Evolutionary conservation across 768 basidiomycete genomes (phyloP), one percentile per base, ranked within the genome.

Genomic region (Suillus tomentosus): DNA sequence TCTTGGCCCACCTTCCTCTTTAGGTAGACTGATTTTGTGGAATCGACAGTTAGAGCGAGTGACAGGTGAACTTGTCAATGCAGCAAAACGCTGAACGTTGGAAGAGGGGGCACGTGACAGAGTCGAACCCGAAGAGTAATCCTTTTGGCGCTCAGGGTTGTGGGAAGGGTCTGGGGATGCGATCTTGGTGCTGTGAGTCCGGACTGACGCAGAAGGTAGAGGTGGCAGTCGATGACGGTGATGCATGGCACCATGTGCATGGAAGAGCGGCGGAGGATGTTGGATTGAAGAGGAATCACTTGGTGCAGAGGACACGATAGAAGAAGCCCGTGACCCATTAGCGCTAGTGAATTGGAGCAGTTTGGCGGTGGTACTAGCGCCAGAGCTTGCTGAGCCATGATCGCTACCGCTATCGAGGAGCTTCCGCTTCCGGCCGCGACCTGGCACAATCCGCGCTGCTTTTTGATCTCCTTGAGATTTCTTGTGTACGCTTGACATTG

Each of bases 1-100:
- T 8, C 85, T 83, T 39, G 79, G 80, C 5, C 82, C 81, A 37
- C 79, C 78, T 61, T 86, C 85, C 62, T 83, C 82, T 45, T 76
- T 77, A 1, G 87, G 87, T 24, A 91, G 71, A 66, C 86, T 87
- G 69, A 91, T 87, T 64, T 82, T 85, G 70, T 87, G 88, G 72
- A 86, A 91, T 47, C 86, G 85, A 67, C 89, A 91, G 61, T 89
- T 82, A 4, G 89, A 89, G 6, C 89, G 84, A 17, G 88, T 89
- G 8, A 85, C 82, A 0, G 85, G 87, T 2, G 86, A 81, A 61
- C 75, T 80, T 14, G 74, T 68, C 43, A 60, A 70, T 2, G 70
- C 62, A 40, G 69, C 62, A 51, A 40, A 62, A 22, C 54, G 62
- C 7, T 50, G 37, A 15, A 39, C 36, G n/a, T 39, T 62, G 48